Conservation (phyloP, 2,329 filamentous ascomycete genomes). For the Aspergillus vadensis region DNA sequence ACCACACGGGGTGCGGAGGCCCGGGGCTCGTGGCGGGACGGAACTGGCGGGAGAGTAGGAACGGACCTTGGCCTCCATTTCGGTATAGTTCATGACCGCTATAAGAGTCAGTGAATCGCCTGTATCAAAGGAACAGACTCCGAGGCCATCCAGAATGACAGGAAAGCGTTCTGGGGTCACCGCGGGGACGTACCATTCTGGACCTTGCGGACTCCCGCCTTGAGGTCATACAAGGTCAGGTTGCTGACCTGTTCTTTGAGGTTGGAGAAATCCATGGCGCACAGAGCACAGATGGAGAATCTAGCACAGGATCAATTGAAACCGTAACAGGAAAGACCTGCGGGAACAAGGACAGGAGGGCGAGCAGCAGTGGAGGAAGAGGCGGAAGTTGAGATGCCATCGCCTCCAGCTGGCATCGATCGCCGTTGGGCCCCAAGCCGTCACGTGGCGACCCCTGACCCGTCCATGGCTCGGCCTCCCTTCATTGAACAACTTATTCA, state of each 20-base stretch:
- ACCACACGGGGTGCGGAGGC: conserved; percentile 6
- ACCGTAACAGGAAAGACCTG: conserved; percentile 8
- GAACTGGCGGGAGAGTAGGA: conserved; percentile 18
- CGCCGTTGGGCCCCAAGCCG: conserved; percentile 23
- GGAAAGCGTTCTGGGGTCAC: background rate
- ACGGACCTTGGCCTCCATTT: conserved; percentile 74
- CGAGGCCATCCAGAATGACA: background rate
- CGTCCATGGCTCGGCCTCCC: background rate
- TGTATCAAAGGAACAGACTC: background rate
- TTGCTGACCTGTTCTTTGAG: conserved; percentile 87
- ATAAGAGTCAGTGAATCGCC: conserved; percentile 14
- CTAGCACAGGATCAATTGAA: conserved; percentile 17
- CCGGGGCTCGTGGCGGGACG: conserved; percentile 6
- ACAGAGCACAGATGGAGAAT: conserved; percentile 10
- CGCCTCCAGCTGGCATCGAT: conserved; percentile 30
- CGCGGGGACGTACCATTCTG: conserved; percentile 77
- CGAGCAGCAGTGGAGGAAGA: conserved; percentile 12
- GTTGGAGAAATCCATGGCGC: conserved; percentile 78
- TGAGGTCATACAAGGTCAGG: conserved; percentile 91
- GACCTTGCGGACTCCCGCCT: conserved; percentile 90
- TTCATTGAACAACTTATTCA: background rate
- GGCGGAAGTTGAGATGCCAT: conserved; percentile 17
- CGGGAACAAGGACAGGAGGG: conserved; percentile 14
- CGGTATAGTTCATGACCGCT: conserved; percentile 98
- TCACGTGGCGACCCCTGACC: conserved; percentile 39